Percentiles rank a stretch among this genome's conserved stretches.
Conservation (phyloP, 495 filamentous ascomycete genomes). For the Xylaria cubensis region DNA sequence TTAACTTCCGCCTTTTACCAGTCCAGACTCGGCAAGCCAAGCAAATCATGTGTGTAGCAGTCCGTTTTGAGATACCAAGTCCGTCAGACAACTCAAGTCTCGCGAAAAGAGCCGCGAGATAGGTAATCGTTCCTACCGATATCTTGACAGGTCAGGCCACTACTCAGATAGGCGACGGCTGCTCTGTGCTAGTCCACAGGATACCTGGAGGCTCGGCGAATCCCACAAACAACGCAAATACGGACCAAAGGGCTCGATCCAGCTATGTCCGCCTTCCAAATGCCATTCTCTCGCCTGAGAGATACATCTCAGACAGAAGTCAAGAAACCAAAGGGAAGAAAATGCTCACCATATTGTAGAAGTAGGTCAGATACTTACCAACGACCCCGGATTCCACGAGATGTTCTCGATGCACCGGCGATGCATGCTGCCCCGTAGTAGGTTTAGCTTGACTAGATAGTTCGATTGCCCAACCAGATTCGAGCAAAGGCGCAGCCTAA, state of each 20-base stretch:
- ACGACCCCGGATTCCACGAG: neutral
- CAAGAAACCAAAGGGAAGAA: neutral
- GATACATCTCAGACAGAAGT: neutral
- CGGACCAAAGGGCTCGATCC: neutral
- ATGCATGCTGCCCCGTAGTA: neutral
- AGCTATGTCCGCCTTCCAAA: neutral
- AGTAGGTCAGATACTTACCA: neutral
- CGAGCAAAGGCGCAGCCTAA: neutral
- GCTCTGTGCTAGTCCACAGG: neutral
- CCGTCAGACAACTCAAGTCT: neutral
- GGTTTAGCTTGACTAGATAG: neutral
- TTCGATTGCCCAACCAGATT: neutral
- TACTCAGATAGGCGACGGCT: neutral
- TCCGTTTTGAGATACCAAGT: neutral
- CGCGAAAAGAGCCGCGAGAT: neutral
- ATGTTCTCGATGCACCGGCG: neutral
- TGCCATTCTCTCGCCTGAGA: neutral
- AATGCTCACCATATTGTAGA: neutral
- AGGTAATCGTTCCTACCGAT: neutral
- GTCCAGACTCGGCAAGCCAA: conserved; percentile 4
- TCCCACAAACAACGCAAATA: neutral
- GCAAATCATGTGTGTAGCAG: neutral
- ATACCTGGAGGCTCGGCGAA: neutral
- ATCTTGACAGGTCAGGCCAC: neutral
- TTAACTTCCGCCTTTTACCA: neutral